phyloP scores from a whole-genome alignment of 352 stramenopile species.

The Lagenidium giganteum region DNA sequence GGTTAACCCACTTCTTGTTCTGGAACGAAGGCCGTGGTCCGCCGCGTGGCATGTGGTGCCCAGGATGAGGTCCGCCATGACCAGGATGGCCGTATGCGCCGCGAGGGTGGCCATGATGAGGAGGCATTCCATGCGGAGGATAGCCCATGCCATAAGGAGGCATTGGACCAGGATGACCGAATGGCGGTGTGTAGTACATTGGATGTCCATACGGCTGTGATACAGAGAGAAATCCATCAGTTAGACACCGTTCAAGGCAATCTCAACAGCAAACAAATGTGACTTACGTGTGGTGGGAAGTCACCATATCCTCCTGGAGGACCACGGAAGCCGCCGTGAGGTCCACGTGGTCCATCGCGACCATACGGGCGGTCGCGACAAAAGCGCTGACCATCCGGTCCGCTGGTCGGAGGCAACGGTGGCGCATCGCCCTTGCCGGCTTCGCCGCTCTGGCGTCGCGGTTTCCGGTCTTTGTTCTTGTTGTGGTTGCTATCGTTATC shows the following conservation, averaged over 20 bases:
- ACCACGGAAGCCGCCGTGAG: conserved; percentile 42
- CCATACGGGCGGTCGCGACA: conserved; percentile 14
- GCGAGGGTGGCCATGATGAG: conserved; percentile 12
- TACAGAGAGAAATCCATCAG: conserved; percentile 6
- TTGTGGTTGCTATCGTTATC: conserved; percentile 14
- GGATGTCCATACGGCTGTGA: conserved; percentile 64
- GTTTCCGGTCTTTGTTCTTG: conserved; percentile 9
- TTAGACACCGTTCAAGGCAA: too few species aligned
- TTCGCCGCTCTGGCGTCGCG: conserved; percentile 17
- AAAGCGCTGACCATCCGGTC: conserved; percentile 5
- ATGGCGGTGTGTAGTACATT: conserved; percentile 74
- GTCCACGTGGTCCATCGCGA: conserved; percentile 16
- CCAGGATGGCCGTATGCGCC: conserved; percentile 10
- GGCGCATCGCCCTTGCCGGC: conserved; percentile 15
- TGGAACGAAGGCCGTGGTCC: conserved; percentile 58
- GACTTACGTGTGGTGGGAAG: conserved; percentile 53
- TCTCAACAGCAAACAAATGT: too few species aligned
- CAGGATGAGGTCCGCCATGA: conserved; percentile 15
- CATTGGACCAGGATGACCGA: conserved; percentile 56
- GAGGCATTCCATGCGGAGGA: conserved; percentile 46
- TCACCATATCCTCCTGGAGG: conserved; percentile 62
- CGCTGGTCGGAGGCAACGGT: conserved; percentile 25
- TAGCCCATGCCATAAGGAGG: conserved; percentile 74
- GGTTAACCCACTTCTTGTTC: conserved; percentile 84
- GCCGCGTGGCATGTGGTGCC: conserved; percentile 21